Evolutionary conservation across 2,329 filamentous ascomycete species (phyloP).

Genomic region (Xenoacremonium recifei): DNA sequence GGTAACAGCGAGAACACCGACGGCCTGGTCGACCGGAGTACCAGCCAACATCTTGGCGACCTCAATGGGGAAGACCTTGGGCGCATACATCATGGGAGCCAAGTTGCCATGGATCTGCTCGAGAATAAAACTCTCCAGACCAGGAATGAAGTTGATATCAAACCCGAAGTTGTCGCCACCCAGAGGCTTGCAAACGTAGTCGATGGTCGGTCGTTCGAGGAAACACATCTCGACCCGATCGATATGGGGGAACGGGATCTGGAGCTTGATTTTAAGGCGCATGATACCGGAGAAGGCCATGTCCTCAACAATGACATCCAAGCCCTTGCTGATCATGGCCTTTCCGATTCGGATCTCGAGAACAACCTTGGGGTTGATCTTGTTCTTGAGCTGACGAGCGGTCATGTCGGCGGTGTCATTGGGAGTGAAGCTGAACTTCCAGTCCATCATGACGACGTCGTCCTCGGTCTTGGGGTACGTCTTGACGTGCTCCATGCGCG

Average conservation of each 20-base stretch:
- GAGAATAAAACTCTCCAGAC: slow-evolving; percentile 87
- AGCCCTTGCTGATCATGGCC: slow-evolving; percentile 92
- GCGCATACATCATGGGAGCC: slow-evolving; percentile 95
- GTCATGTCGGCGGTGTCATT: slow-evolving; percentile 94
- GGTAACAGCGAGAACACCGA: slow-evolving; percentile 89
- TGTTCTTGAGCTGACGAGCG: slow-evolving; percentile 83
- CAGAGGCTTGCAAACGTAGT: slow-evolving; percentile 97
- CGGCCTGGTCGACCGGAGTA: slow-evolving; percentile 89
- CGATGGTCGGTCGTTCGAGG: slow-evolving; percentile 81
- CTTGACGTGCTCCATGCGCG: slow-evolving; percentile 95
- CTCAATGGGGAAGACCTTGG: slow-evolving; percentile 97
- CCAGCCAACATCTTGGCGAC: slow-evolving; percentile 98
- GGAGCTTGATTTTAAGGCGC: slow-evolving; percentile 96
- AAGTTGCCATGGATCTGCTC: slow-evolving; percentile 95
- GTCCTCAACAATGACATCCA: slow-evolving; percentile 97
- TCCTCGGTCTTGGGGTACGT: slow-evolving; percentile 95
- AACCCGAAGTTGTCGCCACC: slow-evolving; percentile 95
- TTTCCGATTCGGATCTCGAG: slow-evolving; percentile 94
- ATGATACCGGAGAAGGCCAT: slow-evolving; percentile 96
- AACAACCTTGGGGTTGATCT: slow-evolving; percentile 95
- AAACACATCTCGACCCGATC: slow-evolving; percentile 96
- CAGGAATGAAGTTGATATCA: slow-evolving; percentile 98
- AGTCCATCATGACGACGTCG: slow-evolving; percentile 97
- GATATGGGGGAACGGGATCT: slow-evolving; percentile 92
- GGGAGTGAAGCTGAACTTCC: slow-evolving; percentile 99